Conservation (phyloP, 345 rosid species). For the Eucalyptus camaldulensis region DNA sequence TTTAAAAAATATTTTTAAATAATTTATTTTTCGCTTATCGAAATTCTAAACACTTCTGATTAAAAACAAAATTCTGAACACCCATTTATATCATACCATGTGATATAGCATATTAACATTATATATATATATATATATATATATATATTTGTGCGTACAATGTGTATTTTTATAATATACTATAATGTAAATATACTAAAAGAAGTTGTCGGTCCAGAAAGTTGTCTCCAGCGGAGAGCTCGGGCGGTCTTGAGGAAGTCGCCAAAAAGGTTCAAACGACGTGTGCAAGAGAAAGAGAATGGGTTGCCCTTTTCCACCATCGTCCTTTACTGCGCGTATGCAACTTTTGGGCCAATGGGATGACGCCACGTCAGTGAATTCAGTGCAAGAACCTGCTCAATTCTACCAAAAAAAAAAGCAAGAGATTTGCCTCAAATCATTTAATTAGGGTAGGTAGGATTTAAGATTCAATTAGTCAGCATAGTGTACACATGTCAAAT, state of each 20-base stretch:
- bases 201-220: background rate
- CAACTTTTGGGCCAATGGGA: background rate
- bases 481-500: background rate
- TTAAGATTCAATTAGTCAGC: background rate
- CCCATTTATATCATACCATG: too few relatives aligned
- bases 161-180: background rate
- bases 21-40: too few relatives aligned
- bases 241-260: background rate
- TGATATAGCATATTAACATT: too few relatives aligned
- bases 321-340: background rate
- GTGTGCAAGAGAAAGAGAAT: background rate
- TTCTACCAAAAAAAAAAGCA: background rate
- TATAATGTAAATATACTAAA: background rate
- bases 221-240: background rate
- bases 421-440: background rate
- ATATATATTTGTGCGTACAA: background rate
- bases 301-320: background rate
- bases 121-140: too few relatives aligned
- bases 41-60: too few relatives aligned
- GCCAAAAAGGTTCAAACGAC: background rate
- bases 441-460: background rate
- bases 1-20: too few relatives aligned
- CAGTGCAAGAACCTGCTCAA: background rate
- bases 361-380: background rate
- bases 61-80: too few relatives aligned